Conservation (phyloP, 2,329 filamentous ascomycete species). For the Stagonosporopsis rhizophila region DNA sequence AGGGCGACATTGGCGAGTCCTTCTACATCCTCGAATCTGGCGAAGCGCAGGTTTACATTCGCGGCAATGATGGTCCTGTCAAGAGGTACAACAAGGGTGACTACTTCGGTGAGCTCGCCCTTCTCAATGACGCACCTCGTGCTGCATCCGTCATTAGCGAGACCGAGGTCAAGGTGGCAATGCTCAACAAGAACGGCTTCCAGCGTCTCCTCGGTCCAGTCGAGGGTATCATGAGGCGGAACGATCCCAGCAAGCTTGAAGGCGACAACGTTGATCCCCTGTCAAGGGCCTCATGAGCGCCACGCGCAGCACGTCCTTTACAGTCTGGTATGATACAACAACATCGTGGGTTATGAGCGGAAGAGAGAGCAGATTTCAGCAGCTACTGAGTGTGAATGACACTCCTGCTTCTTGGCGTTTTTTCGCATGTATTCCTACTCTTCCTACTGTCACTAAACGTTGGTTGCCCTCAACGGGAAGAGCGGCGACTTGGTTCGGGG, state of each 20-base stretch:
- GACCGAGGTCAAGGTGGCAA: slow-evolving; percentile 91
- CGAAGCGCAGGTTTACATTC: slow-evolving; percentile 85
- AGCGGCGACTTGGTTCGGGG: slow-evolving; percentile 21
- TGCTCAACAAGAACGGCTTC: slow-evolving; percentile 91
- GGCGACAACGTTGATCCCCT: slow-evolving; percentile 68
- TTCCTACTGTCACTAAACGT: slow-evolving; percentile 50
- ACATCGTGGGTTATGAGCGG: not conserved
- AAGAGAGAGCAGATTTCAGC: slow-evolving; percentile 7
- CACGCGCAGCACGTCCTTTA: not conserved
- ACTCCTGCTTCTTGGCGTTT: slow-evolving; percentile 14
- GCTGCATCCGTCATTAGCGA: slow-evolving; percentile 86
- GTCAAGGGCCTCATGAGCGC: slow-evolving; percentile 33
- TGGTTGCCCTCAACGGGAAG: slow-evolving; percentile 28
- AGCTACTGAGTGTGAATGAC: not conserved
- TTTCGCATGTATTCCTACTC: slow-evolving; percentile 46
- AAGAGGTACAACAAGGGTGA: slow-evolving; percentile 89
- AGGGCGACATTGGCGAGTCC: slow-evolving; percentile 88
- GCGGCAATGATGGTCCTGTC: slow-evolving; percentile 72
- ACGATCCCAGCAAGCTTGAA: slow-evolving; percentile 59
- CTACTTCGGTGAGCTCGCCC: slow-evolving; percentile 94
- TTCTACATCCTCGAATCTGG: slow-evolving; percentile 92
- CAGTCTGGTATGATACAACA: slow-evolving; percentile 2
- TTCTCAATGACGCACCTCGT: slow-evolving; percentile 91
- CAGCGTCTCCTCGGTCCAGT: slow-evolving; percentile 91
- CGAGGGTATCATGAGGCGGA: slow-evolving; percentile 91